phyloP scores from a whole-genome alignment of 2,329 filamentous ascomycete genomes.

The Epichloe sibirici region DNA sequence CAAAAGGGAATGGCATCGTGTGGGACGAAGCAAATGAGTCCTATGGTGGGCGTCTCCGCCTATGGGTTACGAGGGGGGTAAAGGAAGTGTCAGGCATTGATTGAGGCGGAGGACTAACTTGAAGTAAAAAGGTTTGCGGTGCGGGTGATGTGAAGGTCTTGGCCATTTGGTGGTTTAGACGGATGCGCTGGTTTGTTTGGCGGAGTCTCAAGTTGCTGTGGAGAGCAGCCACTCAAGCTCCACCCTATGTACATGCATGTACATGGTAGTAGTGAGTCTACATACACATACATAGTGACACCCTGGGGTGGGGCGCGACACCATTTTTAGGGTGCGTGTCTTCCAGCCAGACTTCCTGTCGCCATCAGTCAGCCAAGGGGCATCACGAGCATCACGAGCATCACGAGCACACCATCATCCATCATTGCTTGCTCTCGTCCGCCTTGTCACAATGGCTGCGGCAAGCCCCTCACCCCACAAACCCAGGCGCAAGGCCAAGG shows the following conservation, averaged over 20 bases:
- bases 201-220: no score
- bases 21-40: background rate
- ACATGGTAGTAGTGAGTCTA: no score
- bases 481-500: constrained; percentile 43
- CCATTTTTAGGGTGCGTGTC: background rate
- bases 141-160: background rate
- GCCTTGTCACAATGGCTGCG: constrained; percentile 29
- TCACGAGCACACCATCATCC: background rate
- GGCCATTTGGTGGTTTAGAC: background rate
- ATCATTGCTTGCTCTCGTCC: background rate
- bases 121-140: background rate
- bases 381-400: background rate
- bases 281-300: no score
- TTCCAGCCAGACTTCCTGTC: background rate
- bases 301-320: no score
- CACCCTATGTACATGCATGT: no score
- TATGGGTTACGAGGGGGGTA: background rate
- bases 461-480: constrained; percentile 44
- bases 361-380: background rate
- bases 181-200: no score
- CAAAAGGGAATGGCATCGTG: constrained; percentile 79
- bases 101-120: background rate
- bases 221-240: no score
- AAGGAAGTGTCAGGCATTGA: background rate
- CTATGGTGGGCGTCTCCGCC: background rate